Conservation (phyloP, 495 filamentous ascomycete genomes). For the Podospora tetraspora region DNA sequence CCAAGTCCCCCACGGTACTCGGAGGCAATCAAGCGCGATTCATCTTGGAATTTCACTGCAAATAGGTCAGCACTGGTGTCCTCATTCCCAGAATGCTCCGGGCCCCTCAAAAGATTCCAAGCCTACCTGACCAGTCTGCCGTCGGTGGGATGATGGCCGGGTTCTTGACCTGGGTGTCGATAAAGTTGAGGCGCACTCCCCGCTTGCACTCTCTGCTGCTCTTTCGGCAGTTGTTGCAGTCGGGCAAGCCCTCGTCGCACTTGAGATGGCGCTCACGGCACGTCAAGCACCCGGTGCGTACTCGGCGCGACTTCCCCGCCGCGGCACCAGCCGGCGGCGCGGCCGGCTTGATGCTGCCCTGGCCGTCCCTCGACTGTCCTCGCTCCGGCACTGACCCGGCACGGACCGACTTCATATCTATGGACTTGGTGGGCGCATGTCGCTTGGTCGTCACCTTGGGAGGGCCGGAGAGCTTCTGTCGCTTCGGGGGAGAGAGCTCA, state of each 20-base stretch:
- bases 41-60: conserved; percentile 70
- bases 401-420: not conserved
- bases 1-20: conserved; percentile 81
- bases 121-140: conserved; percentile 60
- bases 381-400: not conserved
- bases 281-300: conserved; percentile 72
- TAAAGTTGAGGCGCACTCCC: conserved; percentile 87
- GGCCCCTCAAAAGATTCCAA: not conserved
- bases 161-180: conserved; percentile 69
- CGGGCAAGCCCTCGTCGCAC: conserved; percentile 73
- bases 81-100: not conserved
- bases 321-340: conserved; percentile 26
- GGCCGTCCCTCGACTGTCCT: conserved; percentile 15
- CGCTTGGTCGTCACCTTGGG: not conserved
- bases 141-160: conserved; percentile 62
- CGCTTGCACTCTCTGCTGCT: conserved; percentile 80
- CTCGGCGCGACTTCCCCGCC: conserved; percentile 57
- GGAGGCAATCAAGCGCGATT: conserved; percentile 84
- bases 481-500: conserved; percentile 25
- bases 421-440: not conserved
- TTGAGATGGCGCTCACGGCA: conserved; percentile 65
- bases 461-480: conserved; percentile 14
- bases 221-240: conserved; percentile 84
- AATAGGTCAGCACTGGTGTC: conserved; percentile 16
- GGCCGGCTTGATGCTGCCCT: conserved; percentile 6